Percentiles rank a stretch among this genome's conserved stretches.
phyloP scores from a whole-genome alignment of 2,329 filamentous ascomycete genomes.

The Aspergillus carbonarius region DNA sequence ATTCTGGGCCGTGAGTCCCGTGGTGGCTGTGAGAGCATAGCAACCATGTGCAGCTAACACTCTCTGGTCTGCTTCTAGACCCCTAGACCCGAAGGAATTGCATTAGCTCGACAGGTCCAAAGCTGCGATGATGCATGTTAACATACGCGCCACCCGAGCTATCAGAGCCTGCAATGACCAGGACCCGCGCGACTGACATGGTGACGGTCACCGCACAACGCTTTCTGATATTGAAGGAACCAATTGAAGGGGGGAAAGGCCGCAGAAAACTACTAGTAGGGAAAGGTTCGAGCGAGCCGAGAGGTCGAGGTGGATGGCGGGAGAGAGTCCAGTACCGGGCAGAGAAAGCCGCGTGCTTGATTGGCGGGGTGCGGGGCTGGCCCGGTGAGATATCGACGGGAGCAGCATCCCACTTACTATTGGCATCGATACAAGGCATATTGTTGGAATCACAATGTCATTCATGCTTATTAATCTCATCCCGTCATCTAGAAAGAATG shows the following conservation, averaged over 20 bases:
- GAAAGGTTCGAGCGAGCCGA: neutral
- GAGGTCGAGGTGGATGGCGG: neutral
- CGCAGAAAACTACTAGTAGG: neutral
- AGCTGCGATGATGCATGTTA: constrained; percentile 8
- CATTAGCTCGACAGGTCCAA: constrained; percentile 11
- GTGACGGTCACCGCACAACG: constrained; percentile 1
- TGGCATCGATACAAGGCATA: neutral
- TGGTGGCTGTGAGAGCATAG: constrained; percentile 95
- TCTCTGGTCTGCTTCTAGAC: constrained; percentile 93
- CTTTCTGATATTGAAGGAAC: neutral
- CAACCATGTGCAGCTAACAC: constrained; percentile 88
- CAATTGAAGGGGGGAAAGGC: neutral
- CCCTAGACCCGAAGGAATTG: constrained; percentile 55
- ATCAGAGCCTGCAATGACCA: constrained; percentile 86
- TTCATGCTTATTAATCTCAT: constrained; percentile 11
- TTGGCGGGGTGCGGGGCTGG: constrained; percentile 16
- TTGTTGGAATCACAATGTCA: constrained; percentile 1
- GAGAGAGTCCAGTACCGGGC: neutral
- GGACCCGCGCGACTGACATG: constrained; percentile 55
- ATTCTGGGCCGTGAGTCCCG: constrained; percentile 94
- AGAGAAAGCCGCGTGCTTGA: constrained; percentile 1
- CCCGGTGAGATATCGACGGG: neutral
- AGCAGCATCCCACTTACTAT: too few relatives aligned
- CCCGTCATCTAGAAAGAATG: constrained; percentile 11
- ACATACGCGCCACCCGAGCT: constrained; percentile 85